These are phyloP conservation scores for Spencermartinsiella europaea DNA, from an alignment of 805 yeast species.

Conservation along the genomic window DNA sequence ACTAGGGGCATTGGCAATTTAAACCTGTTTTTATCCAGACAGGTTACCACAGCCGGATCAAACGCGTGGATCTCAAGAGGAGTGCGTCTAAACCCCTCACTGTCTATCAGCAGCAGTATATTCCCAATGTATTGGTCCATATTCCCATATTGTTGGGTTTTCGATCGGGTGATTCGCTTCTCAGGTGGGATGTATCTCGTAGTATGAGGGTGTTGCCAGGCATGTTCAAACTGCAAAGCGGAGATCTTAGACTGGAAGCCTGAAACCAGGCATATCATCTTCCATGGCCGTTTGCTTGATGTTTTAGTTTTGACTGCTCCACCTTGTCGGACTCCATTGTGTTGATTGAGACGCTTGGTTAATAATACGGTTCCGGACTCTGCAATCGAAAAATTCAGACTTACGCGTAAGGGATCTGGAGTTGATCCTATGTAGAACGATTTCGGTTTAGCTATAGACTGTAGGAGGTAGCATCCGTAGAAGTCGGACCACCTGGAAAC, in stretches of 20 bases:
- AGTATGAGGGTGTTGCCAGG: slow-evolving; percentile 69
- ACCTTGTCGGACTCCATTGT: slow-evolving; percentile 57
- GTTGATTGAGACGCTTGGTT: slow-evolving; percentile 58
- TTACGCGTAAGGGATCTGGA: slow-evolving; percentile 57
- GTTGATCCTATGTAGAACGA: slow-evolving; percentile 79
- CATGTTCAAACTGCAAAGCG: slow-evolving; percentile 79
- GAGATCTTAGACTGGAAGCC: slow-evolving; percentile 67
- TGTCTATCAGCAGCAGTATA: slow-evolving; percentile 24
- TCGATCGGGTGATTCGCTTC: slow-evolving; percentile 35
- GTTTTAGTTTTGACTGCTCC: slow-evolving; percentile 68
- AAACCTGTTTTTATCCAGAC: slow-evolving; percentile 27
- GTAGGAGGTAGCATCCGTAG: slow-evolving; percentile 68
- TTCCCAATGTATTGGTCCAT: slow-evolving; percentile 27
- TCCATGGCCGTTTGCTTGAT: slow-evolving; percentile 67
- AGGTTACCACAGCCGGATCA: slow-evolving; percentile 19
- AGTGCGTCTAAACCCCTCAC: slow-evolving; percentile 22
- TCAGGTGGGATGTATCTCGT: slow-evolving; percentile 52
- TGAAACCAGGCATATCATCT: slow-evolving; percentile 53
- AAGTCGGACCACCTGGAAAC: slow-evolving; percentile 31
- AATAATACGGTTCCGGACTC: not conserved
- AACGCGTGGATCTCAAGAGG: slow-evolving; percentile 27
- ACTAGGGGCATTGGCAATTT: slow-evolving; percentile 16
- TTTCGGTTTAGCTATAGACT: slow-evolving; percentile 51
- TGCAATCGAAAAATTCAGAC: slow-evolving; percentile 15
- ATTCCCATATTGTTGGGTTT: slow-evolving; percentile 10